Conservation (phyloP, 352 stramenopile species). For the Pythium aristosporum region DNA sequence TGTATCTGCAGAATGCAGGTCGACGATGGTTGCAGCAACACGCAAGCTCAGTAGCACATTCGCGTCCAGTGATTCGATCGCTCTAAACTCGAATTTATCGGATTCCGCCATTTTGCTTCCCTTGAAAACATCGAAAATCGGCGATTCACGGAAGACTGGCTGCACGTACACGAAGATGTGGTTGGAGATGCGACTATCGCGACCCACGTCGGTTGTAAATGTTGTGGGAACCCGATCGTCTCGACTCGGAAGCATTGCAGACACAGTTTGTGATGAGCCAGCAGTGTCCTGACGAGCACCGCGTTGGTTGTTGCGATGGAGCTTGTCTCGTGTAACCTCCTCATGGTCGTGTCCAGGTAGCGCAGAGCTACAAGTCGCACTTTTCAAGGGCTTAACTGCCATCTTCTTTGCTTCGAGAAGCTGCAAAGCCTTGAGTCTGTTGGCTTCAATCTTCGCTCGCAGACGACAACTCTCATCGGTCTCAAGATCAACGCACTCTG, state of each 20-base stretch:
- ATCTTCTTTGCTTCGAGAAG: constrained; percentile 49
- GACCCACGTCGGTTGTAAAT: not conserved
- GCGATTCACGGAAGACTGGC: constrained; percentile 4
- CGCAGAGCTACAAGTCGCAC: not conserved
- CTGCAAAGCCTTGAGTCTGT: constrained; percentile 55
- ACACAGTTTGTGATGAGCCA: no score
- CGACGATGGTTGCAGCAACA: constrained; percentile 13
- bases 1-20: not conserved
- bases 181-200: not conserved
- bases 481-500: not conserved
- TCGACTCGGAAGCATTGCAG: not conserved
- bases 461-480: not conserved
- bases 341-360: not conserved
- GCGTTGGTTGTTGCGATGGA: not conserved
- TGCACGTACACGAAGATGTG: not conserved
- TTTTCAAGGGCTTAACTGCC: constrained; percentile 7
- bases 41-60: constrained; percentile 30
- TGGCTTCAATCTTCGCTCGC: constrained; percentile 64
- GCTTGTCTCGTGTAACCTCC: not conserved
- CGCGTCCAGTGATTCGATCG: constrained; percentile 46
- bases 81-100: constrained; percentile 21
- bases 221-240: not conserved
- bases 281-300: no score
- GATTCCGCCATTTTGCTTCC: not conserved
- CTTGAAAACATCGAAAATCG: constrained; percentile 6